Base-by-base conservation (phyloP, 768 basidiomycete genomes). In the Thelephora ganbajun region DNA sequence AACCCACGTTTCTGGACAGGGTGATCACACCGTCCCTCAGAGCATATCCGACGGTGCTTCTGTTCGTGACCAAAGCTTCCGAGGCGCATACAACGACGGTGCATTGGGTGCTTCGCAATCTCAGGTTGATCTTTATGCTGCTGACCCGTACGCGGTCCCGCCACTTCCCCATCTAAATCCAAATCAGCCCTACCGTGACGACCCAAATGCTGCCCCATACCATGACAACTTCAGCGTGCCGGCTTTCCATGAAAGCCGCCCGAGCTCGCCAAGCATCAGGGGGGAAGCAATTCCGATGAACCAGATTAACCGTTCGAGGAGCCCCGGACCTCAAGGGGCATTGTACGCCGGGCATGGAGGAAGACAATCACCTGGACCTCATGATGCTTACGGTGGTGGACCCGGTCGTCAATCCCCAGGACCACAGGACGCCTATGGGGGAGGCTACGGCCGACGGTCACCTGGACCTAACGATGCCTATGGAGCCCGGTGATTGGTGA, bases 151-250 rank as follows among this genome's bases (percentile, higher is more conserved):
- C 60, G 83, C 87, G 13, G 78, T 88, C 0, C 86, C 88, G 2
- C 86, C 86, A 13, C 68, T 87, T 18, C 86, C 86, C 11, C 83
- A 87, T 53, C 66, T 84, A 42, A 84, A 89, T 59, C 85, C 86
- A 5, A 82, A 74, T 60, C 53, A 53, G 46, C 26, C 44, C 20
- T 89, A 89, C 60, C 72, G 62, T 47, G 87, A 89, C 56, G 83
- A 90, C 50, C 82, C 84, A 0, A 62, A 57, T 30, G 57, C 63
- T 5, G 57, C 43, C 6, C 69, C 65, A 33, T 89, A 77, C 59
- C 84, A 86, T 54, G 88, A 91, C 22, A 83, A 83, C 1, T 81
- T 85, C n/a, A 66, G 81, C 16, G 81, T 83, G 5, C 73, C 73
- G 45, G 71, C 83, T 2, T 69, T 87, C 43, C 68, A 72, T 43